Conservation (phyloP, 1,284 basidiomycete species). For the Puccinia coronata region DNA sequence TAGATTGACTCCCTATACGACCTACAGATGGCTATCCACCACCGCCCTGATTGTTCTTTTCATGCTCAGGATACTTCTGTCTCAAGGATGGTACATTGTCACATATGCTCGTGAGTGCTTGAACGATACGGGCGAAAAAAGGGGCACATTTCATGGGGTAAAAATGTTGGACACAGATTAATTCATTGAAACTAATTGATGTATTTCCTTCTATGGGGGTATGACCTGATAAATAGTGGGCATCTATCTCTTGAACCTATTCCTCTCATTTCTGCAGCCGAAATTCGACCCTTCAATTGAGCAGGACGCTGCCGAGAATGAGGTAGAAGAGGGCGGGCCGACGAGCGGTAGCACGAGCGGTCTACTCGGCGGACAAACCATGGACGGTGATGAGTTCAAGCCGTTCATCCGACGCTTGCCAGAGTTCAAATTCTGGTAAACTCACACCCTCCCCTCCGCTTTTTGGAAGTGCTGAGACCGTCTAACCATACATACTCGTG, state of each 20-base stretch:
- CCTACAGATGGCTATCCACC: slow-evolving; percentile 86
- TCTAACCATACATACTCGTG: no score
- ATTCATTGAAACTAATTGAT: no score
- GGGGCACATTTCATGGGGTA: slow-evolving; percentile 67
- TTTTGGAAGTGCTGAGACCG: no score
- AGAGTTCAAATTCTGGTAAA: slow-evolving; percentile 95
- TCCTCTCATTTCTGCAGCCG: slow-evolving; percentile 84
- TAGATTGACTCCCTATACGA: slow-evolving; percentile 81
- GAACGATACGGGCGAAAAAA: slow-evolving; percentile 72
- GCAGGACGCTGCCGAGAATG: slow-evolving; percentile 86
- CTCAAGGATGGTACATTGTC: slow-evolving; percentile 67
- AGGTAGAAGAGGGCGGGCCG: slow-evolving; percentile 88
- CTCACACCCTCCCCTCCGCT: slow-evolving; percentile 56
- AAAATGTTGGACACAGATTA: neutral
- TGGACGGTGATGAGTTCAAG: slow-evolving; percentile 81
- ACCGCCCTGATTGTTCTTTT: slow-evolving; percentile 74
- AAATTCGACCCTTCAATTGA: slow-evolving; percentile 95
- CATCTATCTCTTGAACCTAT: slow-evolving; percentile 63
- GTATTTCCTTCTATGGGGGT: no score
- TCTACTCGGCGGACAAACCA: slow-evolving; percentile 57
- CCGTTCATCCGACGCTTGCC: slow-evolving; percentile 95
- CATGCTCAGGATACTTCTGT: slow-evolving; percentile 78
- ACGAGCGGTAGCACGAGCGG: slow-evolving; percentile 58
- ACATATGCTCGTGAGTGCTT: slow-evolving; percentile 55
- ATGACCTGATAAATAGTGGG: slow-evolving; percentile 54